These are phyloP conservation scores for Cercospora sp. DNA, from an alignment of 2,329 filamentous ascomycete species.

Conservation along the genomic window DNA sequence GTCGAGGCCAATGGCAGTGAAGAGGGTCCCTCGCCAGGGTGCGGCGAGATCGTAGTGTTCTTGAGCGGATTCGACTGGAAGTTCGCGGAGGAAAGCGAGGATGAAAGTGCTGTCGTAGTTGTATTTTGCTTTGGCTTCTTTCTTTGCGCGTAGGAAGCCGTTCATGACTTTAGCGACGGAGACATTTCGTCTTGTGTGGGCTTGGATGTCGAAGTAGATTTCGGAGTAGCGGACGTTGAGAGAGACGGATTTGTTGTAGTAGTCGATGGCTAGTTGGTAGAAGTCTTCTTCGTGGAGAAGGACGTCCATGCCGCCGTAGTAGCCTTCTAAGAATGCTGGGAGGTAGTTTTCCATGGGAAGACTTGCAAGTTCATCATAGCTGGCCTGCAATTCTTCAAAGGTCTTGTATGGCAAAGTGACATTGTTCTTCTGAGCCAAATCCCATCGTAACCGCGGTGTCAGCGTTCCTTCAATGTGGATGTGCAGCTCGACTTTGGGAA, in stretches of 20 bases:
- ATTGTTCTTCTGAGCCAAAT: slow-evolving; percentile 43
- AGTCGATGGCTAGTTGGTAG: slow-evolving; percentile 45
- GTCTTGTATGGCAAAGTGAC: slow-evolving; percentile 27
- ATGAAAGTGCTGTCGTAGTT: slow-evolving; percentile 38
- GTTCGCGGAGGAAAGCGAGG: slow-evolving; percentile 48
- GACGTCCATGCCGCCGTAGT: slow-evolving; percentile 36
- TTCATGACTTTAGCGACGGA: slow-evolving; percentile 38
- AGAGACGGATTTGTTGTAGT: slow-evolving; percentile 36
- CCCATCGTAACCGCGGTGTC: slow-evolving; percentile 46
- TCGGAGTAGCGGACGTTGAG: slow-evolving; percentile 47
- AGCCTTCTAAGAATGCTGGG: slow-evolving; percentile 24
- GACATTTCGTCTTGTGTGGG: slow-evolving; percentile 43
- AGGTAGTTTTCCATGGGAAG: not conserved
- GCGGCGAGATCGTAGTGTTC: slow-evolving; percentile 43
- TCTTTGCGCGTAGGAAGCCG: slow-evolving; percentile 36
- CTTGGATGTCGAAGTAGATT: slow-evolving; percentile 49
- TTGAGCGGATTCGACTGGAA: slow-evolving; percentile 42
- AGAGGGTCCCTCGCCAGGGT: slow-evolving; percentile 47
- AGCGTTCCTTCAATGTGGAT: slow-evolving; percentile 52
- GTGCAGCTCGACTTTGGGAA: slow-evolving; percentile 52
- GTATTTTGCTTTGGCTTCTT: slow-evolving; percentile 16
- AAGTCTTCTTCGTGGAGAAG: slow-evolving; percentile 42
- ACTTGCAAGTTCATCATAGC: slow-evolving; percentile 32
- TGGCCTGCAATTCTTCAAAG: slow-evolving; percentile 39
- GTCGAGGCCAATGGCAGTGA: slow-evolving; percentile 49